Evolutionary conservation across 306 rosid species (phyloP), one percentile per base, ranked within the genome.

Genomic region (Biancaea sappan): DNA sequence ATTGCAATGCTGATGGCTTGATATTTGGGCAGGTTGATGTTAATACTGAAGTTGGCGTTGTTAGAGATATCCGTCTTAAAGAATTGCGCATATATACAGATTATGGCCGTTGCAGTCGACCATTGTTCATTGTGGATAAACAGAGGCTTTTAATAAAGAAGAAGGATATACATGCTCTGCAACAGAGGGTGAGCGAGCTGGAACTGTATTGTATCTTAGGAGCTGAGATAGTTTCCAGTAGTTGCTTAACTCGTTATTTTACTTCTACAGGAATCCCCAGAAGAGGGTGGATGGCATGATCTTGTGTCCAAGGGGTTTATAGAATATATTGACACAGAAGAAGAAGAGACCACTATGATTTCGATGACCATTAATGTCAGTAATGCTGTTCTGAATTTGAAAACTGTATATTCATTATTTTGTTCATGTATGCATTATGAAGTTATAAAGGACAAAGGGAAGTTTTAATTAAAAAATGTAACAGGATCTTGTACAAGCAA

Each of bases 81-180:
- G 99, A 94, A 79, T 63, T 94, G 77, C 96, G 96, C 71, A 90
- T 94, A 84, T 94, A 94, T 79, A 94, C 99, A 13, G 99, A 94
- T 66, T 94, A 94, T 79, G 99, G 99, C 22, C 97, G 99, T 29
- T 94, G 99, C 76, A 94, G 97, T 88, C 99, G 99, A 71, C 99
- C 99, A 63, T 84, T 94, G 59, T 94, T 94, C 85, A 94, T 94
- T 32, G 99, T 94, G 78, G 99, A 94, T 77, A 94, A 87, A 74
- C 99, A 94, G 78, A 90, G 94, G 86, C 96, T 94, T 84, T 96
- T 94, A 66, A 94, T 94, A 81, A 94, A 86, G 85, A 94, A 94
- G 84, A 87, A 80, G 74, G 99, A 94, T 77, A 92, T 94, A 34
- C 90, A 84, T 83, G 80, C 91, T 51, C 82, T 94, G 72, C 99